A percentile compares a stretch with the other conserved stretches of the same genome.
Conservation (phyloP, 2,329 filamentous ascomycete species). For the Fusarium pininemorale region DNA sequence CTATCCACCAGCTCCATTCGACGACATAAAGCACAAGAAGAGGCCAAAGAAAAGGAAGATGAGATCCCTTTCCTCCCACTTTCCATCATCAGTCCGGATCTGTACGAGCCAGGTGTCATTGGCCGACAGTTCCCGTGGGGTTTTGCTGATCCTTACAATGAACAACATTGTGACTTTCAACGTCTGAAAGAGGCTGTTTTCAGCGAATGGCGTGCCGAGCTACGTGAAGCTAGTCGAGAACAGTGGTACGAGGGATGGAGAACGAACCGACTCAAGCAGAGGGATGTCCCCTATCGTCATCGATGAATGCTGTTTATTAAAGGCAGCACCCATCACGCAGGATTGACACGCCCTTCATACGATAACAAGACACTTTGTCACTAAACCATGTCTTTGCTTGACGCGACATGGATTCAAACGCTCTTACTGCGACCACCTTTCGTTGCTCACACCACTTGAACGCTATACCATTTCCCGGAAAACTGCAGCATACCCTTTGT, state of each 20-base stretch:
- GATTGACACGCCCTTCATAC: conserved; percentile 1
- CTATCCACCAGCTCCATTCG: conserved; percentile 58
- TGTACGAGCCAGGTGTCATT: conserved; percentile 81
- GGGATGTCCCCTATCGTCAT: conserved; percentile 52
- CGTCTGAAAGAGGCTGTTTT: conserved; percentile 93
- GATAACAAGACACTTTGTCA: background rate
- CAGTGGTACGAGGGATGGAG: conserved; percentile 98
- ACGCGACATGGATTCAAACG: conserved; percentile 26
- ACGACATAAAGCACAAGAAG: conserved; percentile 57
- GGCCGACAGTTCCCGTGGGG: conserved; percentile 97
- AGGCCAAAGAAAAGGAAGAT: conserved; percentile 60
- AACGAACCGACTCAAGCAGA: conserved; percentile 72
- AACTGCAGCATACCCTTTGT: conserved; percentile 50
- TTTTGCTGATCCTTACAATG: conserved; percentile 91
- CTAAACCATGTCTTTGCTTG: conserved; percentile 22
- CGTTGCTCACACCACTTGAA: conserved; percentile 31
- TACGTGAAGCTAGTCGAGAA: conserved; percentile 89
- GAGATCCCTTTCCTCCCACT: conserved; percentile 81
- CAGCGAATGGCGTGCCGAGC: conserved; percentile 88
- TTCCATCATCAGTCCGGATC: conserved; percentile 92
- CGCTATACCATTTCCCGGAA: conserved; percentile 41
- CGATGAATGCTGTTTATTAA: conserved; percentile 40
- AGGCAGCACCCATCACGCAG: conserved; percentile 3
- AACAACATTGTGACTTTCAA: conserved; percentile 92
- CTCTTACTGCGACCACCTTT: conserved; percentile 31